Conservation (phyloP, 495 filamentous ascomycete species). For the Aspergillus sparsus region DNA sequence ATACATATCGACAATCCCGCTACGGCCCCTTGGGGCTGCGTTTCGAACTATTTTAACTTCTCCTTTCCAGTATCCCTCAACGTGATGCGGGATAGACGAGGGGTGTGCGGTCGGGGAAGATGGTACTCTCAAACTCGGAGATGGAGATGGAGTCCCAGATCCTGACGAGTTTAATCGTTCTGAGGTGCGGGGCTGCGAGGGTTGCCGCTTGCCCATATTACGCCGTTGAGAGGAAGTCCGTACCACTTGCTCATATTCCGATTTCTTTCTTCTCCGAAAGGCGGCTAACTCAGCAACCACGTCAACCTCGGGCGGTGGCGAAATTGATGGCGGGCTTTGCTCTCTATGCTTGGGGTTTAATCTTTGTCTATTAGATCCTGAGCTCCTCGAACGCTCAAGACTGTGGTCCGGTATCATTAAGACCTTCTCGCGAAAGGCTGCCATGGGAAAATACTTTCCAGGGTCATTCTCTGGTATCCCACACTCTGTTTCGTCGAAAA, state of each 20-base stretch:
- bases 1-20: slow-evolving; percentile 52
- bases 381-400: slow-evolving; percentile 7
- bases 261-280: slow-evolving; percentile 50
- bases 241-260: slow-evolving; percentile 43
- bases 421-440: slow-evolving; percentile 47
- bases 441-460: slow-evolving; percentile 47
- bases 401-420: slow-evolving; percentile 38
- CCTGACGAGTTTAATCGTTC: slow-evolving; percentile 5
- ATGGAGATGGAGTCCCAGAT: slow-evolving; percentile 17
- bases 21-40: slow-evolving; percentile 43
- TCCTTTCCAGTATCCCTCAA: slow-evolving; percentile 57
- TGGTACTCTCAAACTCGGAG: slow-evolving; percentile 10
- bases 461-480: slow-evolving; percentile 50
- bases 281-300: slow-evolving; percentile 51
- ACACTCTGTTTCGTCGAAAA: slow-evolving; percentile 64
- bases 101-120: slow-evolving; percentile 22
- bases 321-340: slow-evolving; percentile 6
- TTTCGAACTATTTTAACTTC: slow-evolving; percentile 54
- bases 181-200: slow-evolving; percentile 22
- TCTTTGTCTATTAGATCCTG: neutral
- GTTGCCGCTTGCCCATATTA: slow-evolving; percentile 26
- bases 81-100: slow-evolving; percentile 35
- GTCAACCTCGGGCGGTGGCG: slow-evolving; percentile 33
- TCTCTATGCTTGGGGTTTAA: neutral
- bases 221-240: slow-evolving; percentile 33